phyloP scores from a whole-genome alignment of 2,329 filamentous ascomycete genomes.

The Aspergillus sp. region DNA sequence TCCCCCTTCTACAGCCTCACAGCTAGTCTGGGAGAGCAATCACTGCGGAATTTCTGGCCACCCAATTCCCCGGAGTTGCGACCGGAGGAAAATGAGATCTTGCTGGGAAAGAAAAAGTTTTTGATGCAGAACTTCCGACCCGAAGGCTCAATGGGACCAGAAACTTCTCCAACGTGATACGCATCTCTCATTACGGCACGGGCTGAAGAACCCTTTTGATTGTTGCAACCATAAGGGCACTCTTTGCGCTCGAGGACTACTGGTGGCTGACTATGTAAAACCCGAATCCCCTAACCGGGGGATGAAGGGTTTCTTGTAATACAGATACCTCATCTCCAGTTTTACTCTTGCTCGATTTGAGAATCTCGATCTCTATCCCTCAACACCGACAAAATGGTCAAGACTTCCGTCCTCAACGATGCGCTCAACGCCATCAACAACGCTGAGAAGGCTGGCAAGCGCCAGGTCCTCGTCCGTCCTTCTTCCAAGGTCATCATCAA shows the following conservation, averaged over 20 bases:
- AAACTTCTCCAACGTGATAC: constrained; percentile 37
- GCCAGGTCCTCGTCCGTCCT: constrained; percentile 96
- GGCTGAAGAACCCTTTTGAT: constrained; percentile 67
- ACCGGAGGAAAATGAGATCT: constrained; percentile 8
- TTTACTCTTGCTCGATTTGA: constrained; percentile 44
- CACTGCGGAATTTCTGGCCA: constrained; percentile 26
- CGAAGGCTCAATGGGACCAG: constrained; percentile 4
- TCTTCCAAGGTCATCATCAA: constrained; percentile 99
- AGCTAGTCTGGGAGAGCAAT: constrained; percentile 49
- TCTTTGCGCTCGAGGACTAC: constrained; percentile 66
- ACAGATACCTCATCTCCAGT: constrained; percentile 40
- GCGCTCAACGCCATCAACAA: constrained; percentile 99
- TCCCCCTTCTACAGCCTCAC: constrained; percentile 33
- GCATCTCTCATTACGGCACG: constrained; percentile 49
- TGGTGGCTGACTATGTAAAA: constrained; percentile 58
- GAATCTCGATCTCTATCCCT: constrained; percentile 43
- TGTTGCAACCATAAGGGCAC: constrained; percentile 52
- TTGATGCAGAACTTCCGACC: constrained; percentile 1
- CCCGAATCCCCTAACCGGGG: constrained; percentile 1
- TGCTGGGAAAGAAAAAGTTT: constrained; percentile 5
- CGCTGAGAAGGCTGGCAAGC: constrained; percentile 99
- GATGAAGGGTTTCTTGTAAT: constrained; percentile 3
- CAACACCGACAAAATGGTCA: constrained; percentile 85
- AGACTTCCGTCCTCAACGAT: constrained; percentile 99
- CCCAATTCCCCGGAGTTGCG: constrained; percentile 14